Conservation (phyloP, 371 early-diverging fungal species). For the Syncephalis plumigaleata region DNA sequence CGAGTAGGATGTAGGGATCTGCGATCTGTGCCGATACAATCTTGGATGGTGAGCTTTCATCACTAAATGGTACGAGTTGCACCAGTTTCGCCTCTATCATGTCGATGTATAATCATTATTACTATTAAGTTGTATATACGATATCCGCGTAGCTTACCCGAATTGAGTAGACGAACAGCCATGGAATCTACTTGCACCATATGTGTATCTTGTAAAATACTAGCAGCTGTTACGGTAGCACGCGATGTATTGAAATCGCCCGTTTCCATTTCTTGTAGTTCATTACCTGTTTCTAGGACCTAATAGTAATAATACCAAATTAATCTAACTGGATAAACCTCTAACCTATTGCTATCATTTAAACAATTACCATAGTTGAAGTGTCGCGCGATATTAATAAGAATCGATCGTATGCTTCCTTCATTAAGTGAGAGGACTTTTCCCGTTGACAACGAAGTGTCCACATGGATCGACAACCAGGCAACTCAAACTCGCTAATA, state of each 20-base stretch:
- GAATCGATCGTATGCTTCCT: conserved; percentile 33
- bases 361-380: conserved; percentile 21
- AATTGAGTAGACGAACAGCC: conserved; percentile 48
- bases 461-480: conserved; percentile 47
- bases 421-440: neutral
- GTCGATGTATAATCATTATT: conserved; percentile 3
- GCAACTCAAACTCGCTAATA: conserved; percentile 42
- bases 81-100: conserved; percentile 39
- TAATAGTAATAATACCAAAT: conserved; percentile 1
- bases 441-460: conserved; percentile 40
- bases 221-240: conserved; percentile 56
- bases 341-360: no score
- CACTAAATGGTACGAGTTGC: conserved; percentile 37
- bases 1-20: conserved; percentile 68
- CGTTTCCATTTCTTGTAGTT: conserved; percentile 58
- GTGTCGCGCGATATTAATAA: conserved; percentile 50
- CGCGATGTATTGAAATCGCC: conserved; percentile 58
- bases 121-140: neutral
- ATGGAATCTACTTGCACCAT: conserved; percentile 62
- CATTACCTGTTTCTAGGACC: conserved; percentile 68
- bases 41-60: conserved; percentile 18
- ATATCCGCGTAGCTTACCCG: conserved; percentile 15
- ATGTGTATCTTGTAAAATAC: conserved; percentile 35
- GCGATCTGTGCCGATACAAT: conserved; percentile 55
- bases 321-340: no score